Base-by-base conservation (phyloP, 2,329 filamentous ascomycete genomes). In the Penicillium sp. region DNA sequence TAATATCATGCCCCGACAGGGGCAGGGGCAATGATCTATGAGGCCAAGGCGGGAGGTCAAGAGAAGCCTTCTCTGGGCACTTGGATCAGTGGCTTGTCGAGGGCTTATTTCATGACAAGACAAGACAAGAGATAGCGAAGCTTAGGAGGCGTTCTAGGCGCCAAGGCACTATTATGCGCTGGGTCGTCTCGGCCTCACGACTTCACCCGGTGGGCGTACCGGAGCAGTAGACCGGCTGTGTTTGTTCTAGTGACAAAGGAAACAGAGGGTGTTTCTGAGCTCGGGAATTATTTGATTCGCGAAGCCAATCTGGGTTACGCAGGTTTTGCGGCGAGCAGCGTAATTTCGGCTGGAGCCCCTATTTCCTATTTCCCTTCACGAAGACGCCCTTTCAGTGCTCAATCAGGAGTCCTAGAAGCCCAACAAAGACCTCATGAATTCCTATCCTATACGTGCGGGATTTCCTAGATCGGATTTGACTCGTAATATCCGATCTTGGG, bases 91-190 rank as follows among this genome's bases (percentile, higher is more conserved):
- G 15, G 24, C 37, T 40, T 29, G 8, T 27, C 39, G 8, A 42
- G 39, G 24, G 39, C 39, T 42, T 42, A 24, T 42, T 42, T 40
- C 12, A 24, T 17, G 36, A 26, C 36, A 40, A 40, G 36, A 40
- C 36, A 20, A 40, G 18, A 26, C 20, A 42, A 42, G 39, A 42
- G 24, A 20, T 27, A 10, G 17, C 39, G 39, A 42, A 42, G 39
- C 39, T 42, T 20, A 29, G 15, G n/a, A 42, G 39, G 39, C 39
- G 39, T 42, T 42, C 39, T 42, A 42, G 39, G 39, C 39, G 39
- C 39, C 39, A 42, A 42, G 39, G 39, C 36, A 21, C 36, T 20
- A 40, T 26, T 40, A 24, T n/a, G 36, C 21, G 36, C 26, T 40
- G 20, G 36, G 8, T 40, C 20, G 7, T 27, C 39, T 42, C 39